Evolutionary conservation across 2,329 filamentous ascomycete genomes (phyloP), one percentile per base, ranked within the genome.

Genomic region (Aureobasidium uvarum): DNA sequence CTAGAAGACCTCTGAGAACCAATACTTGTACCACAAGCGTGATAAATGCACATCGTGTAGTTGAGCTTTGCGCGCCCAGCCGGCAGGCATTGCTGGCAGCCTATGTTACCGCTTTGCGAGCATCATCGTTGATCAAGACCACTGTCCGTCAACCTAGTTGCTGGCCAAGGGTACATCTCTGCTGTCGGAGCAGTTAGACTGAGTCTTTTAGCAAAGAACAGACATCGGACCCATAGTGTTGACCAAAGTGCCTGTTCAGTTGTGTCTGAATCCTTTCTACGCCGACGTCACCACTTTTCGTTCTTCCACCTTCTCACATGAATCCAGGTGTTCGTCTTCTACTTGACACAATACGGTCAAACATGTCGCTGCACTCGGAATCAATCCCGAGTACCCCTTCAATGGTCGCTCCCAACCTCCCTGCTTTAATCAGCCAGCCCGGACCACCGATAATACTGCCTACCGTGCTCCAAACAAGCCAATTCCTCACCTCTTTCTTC

Each of bases 401-500:
- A 3, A 62, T 62, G 58, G n/a, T 39, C 36, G 31, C 23, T 10
- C 13, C 45, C 20, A 14, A 16, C 8, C 23, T 38, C 13, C 36
- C 60, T 23, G 25, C 48, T 11, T 16, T 52, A 36, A 46, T 54
- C 11, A 33, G 20, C 39, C 60, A 63, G 45, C 52, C 63, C 16
- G 20, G 43, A 25, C 63, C 63, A 20, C 45, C 63, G 13, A 45
- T 20, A 52, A 20, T 59, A 16, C 36, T 59, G 10, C 63, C 63
- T 3, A 58, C 65, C 5, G 50, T 66, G 11, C 11, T 41, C 3
- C n/a, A 54, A 33, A 18, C 51, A 23, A 39, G 33, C 33, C 39
- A 41, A 31, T 66, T 50, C 16, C 56, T 66, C 3, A 59, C 65
- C n/a, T 48, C 58, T 13, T 56, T 56, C 58, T 63, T 66, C 23